phyloP scores from a whole-genome alignment of 495 filamentous ascomycete species.

The Hapsidospora chrysogenum region DNA sequence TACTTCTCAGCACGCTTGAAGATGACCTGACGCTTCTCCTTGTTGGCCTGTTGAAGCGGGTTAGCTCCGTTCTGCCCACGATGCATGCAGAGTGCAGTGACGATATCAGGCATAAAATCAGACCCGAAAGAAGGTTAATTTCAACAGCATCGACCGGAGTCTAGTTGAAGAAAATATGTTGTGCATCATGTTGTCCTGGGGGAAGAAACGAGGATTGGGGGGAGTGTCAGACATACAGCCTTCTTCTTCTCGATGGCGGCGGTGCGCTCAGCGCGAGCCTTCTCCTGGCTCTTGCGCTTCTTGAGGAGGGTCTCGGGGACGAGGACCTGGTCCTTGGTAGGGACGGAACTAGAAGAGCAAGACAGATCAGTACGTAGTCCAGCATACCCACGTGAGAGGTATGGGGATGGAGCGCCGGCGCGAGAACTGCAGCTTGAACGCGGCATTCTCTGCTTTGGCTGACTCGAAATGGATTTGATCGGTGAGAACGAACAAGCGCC shows the following conservation, averaged over 20 bases:
- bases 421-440: constrained; percentile 71
- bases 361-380: constrained; percentile 51
- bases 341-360: constrained; percentile 49
- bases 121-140: constrained; percentile 99
- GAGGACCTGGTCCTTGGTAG: constrained; percentile 81
- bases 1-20: constrained; percentile 99
- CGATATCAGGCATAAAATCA: constrained; percentile 41
- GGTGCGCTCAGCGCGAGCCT: constrained; percentile 74
- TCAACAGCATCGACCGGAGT: constrained; percentile 87
- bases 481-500: constrained; percentile 37
- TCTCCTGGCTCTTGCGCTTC: constrained; percentile 99
- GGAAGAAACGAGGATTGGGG: constrained; percentile 6
- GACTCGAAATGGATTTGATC: constrained; percentile 77
- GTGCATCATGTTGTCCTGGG: constrained; percentile 31
- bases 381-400: constrained; percentile 28
- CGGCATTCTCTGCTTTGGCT: constrained; percentile 76
- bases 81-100: background rate
- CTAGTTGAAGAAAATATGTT: constrained; percentile 83
- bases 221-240: constrained; percentile 46
- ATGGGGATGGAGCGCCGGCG: constrained; percentile 65
- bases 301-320: constrained; percentile 97
- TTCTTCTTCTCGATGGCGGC: constrained; percentile 72
- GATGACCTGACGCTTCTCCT: constrained; percentile 92
- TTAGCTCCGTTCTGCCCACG: too few species aligned
- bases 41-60: constrained; percentile 53